Evolutionary conservation across 2,329 filamentous ascomycete species (phyloP).

Genomic region (Dothideomycetes sp.): DNA sequence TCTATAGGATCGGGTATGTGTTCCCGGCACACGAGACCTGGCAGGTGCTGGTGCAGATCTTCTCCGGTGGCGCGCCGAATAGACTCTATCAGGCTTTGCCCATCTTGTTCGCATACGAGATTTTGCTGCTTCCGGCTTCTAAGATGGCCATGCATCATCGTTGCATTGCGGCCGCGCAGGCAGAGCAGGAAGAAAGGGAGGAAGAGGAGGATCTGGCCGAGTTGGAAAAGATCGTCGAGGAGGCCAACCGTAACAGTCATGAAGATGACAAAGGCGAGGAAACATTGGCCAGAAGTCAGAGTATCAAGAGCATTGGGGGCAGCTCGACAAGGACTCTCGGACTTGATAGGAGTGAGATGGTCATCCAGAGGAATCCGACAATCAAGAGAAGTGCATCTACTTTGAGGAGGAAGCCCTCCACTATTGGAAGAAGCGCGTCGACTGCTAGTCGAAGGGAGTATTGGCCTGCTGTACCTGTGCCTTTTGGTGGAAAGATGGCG

Average conservation of each 20-base stretch:
- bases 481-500: not conserved
- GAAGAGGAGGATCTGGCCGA: not conserved
- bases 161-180: conserved; percentile 9
- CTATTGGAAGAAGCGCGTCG: no score
- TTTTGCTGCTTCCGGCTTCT: conserved; percentile 15
- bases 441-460: no score
- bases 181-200: conserved; percentile 5
- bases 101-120: conserved; percentile 31
- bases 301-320: no score
- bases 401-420: no score
- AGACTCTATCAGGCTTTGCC: conserved; percentile 29
- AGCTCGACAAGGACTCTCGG: no score
- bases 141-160: conserved; percentile 14
- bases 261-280: no score
- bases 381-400: no score
- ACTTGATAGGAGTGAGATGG: no score
- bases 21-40: conserved; percentile 32
- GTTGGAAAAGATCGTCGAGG: no score
- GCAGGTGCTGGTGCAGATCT: conserved; percentile 31
- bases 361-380: no score
- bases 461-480: not conserved
- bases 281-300: no score
- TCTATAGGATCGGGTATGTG: conserved; percentile 30
- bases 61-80: conserved; percentile 32
- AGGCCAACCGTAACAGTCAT: no score